Base-by-base conservation (phyloP, 139 green algal species). In the Dunaliella primolecta region DNA sequence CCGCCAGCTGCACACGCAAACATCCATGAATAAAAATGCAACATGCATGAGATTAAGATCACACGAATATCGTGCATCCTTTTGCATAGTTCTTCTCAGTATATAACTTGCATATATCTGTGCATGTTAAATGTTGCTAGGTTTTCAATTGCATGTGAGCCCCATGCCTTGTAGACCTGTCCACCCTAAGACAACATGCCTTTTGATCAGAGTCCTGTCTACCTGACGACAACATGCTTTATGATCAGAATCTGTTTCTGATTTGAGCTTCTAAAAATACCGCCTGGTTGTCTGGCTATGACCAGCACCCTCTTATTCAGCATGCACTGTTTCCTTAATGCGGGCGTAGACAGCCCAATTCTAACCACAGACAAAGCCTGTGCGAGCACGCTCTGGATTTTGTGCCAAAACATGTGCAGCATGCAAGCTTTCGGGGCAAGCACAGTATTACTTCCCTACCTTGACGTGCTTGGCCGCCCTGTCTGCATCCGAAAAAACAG, bases 401-500 rank as follows among this genome's bases (percentile, higher is more conserved):
- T 77, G 27, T 21, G 21, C 71, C 71, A 77, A 23, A 23, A 72
- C 23, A 23, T 72, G n/a, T n/a, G n/a, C n/a, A n/a, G n/a, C n/a
- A n/a, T n/a, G n/a, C n/a, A n/a, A n/a, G 46, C 46, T 25, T 64
- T 64, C 7, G 15, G 46, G 7, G 7, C 46, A 64, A 64, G 46
- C 46, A 64, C 46, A 37, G 31, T 56, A 38, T 38, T 31, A 27
- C 72, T 3, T 25, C 36, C 70, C 27, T 27, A 74, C 64, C 30
- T 81, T 31, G 3, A 56, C 84, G 31, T 84, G 35, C 33, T n/a
- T 30, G 11, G 70, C 30, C 0, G 23, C 83, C 32, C 83, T 79
- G 84, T 98, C 95, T 1, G 92, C 92, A 20, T 97, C 93, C 32
- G 80, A 92, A 86, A 92, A 98, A 0, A 98, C 91, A 21, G 96